A percentile compares a stretch with the other conserved stretches of the same genome.
Conservation (phyloP, 2,329 filamentous ascomycete species). For the Colletotrichum euphorbiae region DNA sequence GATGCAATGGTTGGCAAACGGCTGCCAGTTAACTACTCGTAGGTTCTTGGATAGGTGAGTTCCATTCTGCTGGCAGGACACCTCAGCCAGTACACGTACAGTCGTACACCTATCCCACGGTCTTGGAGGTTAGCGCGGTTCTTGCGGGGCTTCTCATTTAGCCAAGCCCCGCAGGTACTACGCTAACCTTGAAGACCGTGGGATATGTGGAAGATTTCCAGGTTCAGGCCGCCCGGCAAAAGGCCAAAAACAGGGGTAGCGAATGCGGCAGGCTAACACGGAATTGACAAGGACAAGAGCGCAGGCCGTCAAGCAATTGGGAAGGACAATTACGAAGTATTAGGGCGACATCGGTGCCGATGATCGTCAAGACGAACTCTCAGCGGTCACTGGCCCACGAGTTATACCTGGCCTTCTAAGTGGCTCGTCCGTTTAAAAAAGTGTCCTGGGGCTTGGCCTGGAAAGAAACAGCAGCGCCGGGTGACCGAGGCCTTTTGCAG, state of each 20-base stretch:
- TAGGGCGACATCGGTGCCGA: conserved; percentile 37
- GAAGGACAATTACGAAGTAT: conserved; percentile 15
- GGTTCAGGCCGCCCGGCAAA: background rate
- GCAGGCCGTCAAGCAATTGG: conserved; percentile 11
- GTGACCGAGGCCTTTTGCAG: conserved; percentile 42
- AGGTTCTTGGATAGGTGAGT: background rate
- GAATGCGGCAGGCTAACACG: conserved; percentile 19
- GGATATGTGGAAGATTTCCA: background rate
- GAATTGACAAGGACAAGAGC: background rate
- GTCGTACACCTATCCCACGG: too few relatives aligned
- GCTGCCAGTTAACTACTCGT: background rate
- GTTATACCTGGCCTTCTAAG: conserved; percentile 16
- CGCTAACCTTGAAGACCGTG: too few relatives aligned
- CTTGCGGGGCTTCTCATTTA: too few relatives aligned
- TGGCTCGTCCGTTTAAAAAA: conserved; percentile 27
- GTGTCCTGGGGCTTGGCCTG: background rate
- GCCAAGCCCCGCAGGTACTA: too few relatives aligned
- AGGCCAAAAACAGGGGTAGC: background rate
- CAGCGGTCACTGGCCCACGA: conserved; percentile 21
- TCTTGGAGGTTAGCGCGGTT: too few relatives aligned
- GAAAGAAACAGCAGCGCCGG: conserved; percentile 37
- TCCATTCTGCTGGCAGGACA: background rate
- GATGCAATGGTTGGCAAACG: background rate
- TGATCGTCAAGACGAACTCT: conserved; percentile 36
- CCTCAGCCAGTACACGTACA: too few relatives aligned